Evolutionary conservation across 202 grass and related monocot genomes (phyloP), one percentile per base, ranked within the genome.

Genomic region (Brachypodium distachyon): DNA sequence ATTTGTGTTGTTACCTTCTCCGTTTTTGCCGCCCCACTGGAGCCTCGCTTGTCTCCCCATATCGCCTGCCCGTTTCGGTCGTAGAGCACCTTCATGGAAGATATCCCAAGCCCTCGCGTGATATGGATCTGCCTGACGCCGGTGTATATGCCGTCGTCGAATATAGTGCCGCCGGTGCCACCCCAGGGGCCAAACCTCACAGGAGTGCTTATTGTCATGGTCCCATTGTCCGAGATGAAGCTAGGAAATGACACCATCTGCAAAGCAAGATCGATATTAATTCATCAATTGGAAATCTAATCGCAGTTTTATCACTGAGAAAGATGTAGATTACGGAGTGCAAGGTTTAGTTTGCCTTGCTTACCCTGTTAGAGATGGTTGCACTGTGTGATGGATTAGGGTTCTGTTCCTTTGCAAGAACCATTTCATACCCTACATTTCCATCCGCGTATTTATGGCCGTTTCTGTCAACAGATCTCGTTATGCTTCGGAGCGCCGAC

Each of bases 141-240:
- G 0, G 90, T 96, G 75, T 77, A 93, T 57, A 99, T 87, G 11
- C 96, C 96, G 55, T 99, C 96, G 53, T 99, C 96, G 85, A 99
- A 99, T 76, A 99, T 99, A 27, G 80, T 96, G 26, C 96, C 96
- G n/a, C 85, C 70, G 46, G 42, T 99, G 25, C 96, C 92, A n/a
- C 92, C 96, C 89, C 96, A 99, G 3, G 95, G 95, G n/a, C 95
- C 95, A 50, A 95, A 98, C 64, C 87, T 89, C 46, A 85, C 77
- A 1, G 90, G 81, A 52, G 82, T 83, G 73, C 76, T 84, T 41
- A 87, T 67, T 29, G 78, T 85, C 47, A 86, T 74, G 9, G 71
- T 87, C 43, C 87, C 88, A 54, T 69, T 80, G 26, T 90, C 87
- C 31, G 73, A 85, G 61, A 88, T 63, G 79, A 89, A 89, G 83